Percentiles rank a stretch among this genome's conserved stretches.
Conservation (phyloP, 768 basidiomycete genomes). For the Daedaleopsis nitida region DNA sequence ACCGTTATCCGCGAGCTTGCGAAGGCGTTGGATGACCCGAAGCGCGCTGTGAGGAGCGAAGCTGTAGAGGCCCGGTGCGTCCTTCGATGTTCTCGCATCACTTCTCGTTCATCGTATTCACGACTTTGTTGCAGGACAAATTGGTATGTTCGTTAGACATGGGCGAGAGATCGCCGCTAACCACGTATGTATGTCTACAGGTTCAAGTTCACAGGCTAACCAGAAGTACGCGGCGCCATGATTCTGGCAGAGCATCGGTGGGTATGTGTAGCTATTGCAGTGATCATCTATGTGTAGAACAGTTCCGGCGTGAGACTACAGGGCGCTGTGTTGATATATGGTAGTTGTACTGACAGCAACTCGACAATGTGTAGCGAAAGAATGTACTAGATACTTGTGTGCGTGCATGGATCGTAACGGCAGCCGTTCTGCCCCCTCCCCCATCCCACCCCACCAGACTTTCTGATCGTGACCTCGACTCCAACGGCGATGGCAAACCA, state of each 20-base stretch:
- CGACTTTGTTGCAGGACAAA: conserved; percentile 40
- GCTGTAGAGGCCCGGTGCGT: conserved; percentile 78
- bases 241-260: background rate
- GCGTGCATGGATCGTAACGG: conserved; percentile 13
- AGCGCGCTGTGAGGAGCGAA: conserved; percentile 77
- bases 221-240: background rate
- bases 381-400: conserved; percentile 20
- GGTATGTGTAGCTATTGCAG: conserved; percentile 19
- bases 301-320: conserved; percentile 19
- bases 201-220: conserved; percentile 61
- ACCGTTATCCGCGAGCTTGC: conserved; percentile 74
- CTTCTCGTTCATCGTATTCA: background rate
- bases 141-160: conserved; percentile 38
- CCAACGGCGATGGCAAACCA: conserved; percentile 7
- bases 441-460: background rate
- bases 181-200: conserved; percentile 30
- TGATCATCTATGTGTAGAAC: conserved; percentile 21
- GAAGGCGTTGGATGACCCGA: conserved; percentile 86
- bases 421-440: background rate
- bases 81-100: background rate
- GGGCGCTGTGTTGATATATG: conserved; percentile 15
- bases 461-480: conserved; percentile 1
- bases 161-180: background rate
- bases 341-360: conserved; percentile 8
- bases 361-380: conserved; percentile 17